Conservation (phyloP, 371 early-diverging fungal species). For the Actinomucor elegans region DNA sequence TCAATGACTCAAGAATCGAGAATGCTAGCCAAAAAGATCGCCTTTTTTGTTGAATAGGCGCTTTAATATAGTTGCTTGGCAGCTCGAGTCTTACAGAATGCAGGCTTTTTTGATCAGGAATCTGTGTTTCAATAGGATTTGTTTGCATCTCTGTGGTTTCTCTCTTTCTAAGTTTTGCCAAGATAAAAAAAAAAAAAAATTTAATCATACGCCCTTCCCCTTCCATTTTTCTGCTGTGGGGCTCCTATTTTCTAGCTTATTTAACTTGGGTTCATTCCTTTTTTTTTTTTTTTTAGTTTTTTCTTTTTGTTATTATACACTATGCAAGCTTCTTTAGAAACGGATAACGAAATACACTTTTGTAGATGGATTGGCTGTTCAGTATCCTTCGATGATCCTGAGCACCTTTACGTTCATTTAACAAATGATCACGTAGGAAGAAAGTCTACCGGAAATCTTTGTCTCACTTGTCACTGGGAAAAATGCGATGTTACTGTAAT, state of each 20-base stretch:
- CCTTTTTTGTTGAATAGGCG: neutral
- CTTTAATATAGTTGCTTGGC: slow-evolving; percentile 5
- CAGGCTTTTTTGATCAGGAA: too few relatives aligned
- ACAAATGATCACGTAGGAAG: slow-evolving; percentile 91
- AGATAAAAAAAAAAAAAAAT: slow-evolving; percentile 8
- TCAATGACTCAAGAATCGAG: neutral
- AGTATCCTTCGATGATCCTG: slow-evolving; percentile 69
- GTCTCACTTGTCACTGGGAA: slow-evolving; percentile 87
- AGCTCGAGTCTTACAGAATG: too few relatives aligned
- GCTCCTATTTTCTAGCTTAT: slow-evolving; percentile 3
- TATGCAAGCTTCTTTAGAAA: slow-evolving; percentile 18
- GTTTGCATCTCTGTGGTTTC: neutral
- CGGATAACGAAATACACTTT: slow-evolving; percentile 12
- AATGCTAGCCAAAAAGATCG: neutral
- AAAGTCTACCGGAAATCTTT: slow-evolving; percentile 84
- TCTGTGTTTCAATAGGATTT: slow-evolving; percentile 1
- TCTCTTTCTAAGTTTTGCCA: neutral
- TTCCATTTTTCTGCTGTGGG: neutral
- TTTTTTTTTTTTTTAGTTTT: neutral
- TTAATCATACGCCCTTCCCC: slow-evolving; percentile 10
- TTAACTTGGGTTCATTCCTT: too few relatives aligned
- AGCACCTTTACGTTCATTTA: slow-evolving; percentile 81
- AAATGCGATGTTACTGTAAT: slow-evolving; percentile 70
- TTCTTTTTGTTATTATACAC: neutral
- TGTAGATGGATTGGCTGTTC: slow-evolving; percentile 58